A percentile compares a stretch with the other conserved stretches of the same genome.
These are phyloP conservation scores for Trifolium repens DNA, from an alignment of 306 rosid species.

Conservation along the genomic window DNA sequence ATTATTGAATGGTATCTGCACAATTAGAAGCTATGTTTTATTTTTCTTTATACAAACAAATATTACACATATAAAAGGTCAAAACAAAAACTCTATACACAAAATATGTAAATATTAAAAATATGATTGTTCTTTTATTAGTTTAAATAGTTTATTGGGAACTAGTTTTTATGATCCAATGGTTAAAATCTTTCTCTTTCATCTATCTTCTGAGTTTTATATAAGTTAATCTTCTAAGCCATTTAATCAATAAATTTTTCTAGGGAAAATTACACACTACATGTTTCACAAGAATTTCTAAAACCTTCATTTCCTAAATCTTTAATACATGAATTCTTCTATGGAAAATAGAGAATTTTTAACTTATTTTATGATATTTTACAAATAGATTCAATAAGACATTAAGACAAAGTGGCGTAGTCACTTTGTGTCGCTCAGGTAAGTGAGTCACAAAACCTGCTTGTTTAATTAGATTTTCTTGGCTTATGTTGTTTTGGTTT, in stretches of 20 bases:
- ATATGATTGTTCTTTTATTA: not conserved
- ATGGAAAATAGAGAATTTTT: no score
- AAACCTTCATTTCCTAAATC: not conserved
- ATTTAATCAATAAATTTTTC: not conserved
- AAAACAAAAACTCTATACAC: not conserved
- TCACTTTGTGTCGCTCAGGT: no score
- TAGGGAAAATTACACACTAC: not conserved
- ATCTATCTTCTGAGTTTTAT: not conserved
- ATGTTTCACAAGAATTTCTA: not conserved
- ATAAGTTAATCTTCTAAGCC: not conserved
- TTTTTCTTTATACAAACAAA: not conserved
- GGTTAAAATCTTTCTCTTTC: not conserved
- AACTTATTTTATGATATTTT: no score
- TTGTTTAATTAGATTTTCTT: no score
- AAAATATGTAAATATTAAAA: not conserved
- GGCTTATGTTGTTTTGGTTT: no score
- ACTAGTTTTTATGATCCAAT: not conserved
- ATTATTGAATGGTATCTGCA: not conserved
- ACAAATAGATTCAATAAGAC: no score
- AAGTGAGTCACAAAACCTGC: no score
- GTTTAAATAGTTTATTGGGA: not conserved
- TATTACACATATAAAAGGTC: no score
- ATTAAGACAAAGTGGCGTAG: no score
- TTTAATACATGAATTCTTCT: no score
- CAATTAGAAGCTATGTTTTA: not conserved